phyloP scores from a whole-genome alignment of 2,329 filamentous ascomycete genomes.

The Neonectria sp. region DNA sequence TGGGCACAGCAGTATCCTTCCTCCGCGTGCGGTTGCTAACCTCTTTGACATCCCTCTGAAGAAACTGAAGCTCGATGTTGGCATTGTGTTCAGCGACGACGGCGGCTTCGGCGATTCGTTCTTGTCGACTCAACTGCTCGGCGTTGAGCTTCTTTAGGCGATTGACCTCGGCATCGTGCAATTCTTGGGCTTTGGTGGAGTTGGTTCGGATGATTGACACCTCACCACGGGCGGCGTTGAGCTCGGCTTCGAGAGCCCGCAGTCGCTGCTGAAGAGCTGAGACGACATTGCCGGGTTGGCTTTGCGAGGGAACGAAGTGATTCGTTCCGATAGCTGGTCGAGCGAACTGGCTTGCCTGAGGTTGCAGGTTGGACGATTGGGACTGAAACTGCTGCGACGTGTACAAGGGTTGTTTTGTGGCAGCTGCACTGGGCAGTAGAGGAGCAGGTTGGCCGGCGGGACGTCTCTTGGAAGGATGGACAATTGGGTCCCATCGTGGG shows the following conservation, averaged over 20 bases:
- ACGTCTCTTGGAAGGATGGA: conserved; percentile 46
- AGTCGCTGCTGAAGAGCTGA: conserved; percentile 68
- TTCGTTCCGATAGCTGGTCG: conserved; percentile 53
- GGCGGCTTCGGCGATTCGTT: conserved; percentile 75
- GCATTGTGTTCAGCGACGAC: conserved; percentile 75
- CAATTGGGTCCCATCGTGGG: conserved; percentile 56
- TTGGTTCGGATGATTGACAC: conserved; percentile 82
- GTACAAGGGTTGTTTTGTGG: conserved; percentile 42
- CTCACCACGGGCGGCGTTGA: conserved; percentile 78
- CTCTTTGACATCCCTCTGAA: conserved; percentile 79
- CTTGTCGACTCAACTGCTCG: conserved; percentile 75
- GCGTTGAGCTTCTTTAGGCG: conserved; percentile 74
- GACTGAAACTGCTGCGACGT: conserved; percentile 51
- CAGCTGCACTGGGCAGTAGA: conserved; percentile 32
- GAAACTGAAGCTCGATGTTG: conserved; percentile 80
- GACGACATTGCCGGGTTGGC: conserved; percentile 55
- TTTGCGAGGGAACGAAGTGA: conserved; percentile 44
- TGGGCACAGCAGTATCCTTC: conserved; percentile 55
- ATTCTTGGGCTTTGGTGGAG: conserved; percentile 71
- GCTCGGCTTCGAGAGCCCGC: conserved; percentile 67
- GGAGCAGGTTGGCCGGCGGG: conserved; percentile 33
- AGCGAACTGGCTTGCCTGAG: conserved; percentile 59
- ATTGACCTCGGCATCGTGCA: conserved; percentile 74
- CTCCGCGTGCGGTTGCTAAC: conserved; percentile 64
- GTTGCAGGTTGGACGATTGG: conserved; percentile 48